Base-by-base conservation (phyloP, 768 basidiomycete genomes). In the Boletus tomentosulus region DNA sequence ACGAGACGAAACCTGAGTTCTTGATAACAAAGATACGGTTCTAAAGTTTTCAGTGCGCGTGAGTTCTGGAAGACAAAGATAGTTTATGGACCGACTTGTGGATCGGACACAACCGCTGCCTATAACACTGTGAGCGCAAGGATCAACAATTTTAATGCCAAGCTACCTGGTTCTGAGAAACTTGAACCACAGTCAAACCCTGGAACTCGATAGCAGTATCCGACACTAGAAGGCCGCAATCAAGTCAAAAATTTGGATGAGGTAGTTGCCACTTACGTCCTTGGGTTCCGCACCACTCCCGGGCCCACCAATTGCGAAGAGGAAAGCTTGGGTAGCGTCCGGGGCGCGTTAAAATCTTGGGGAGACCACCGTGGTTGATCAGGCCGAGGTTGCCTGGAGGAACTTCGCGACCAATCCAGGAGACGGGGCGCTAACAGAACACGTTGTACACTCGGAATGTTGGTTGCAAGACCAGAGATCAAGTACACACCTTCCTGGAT, bases 221-320 rank as follows among this genome's bases (percentile, higher is more conserved):
- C 11, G 89, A 89, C 43, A 91, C 87, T 89, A 43, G 34, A 50
- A 27, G 31, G 49, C 52, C 8, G 5, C 8, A 35, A 48, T 59
- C 41, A 33, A 48, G 15, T 27, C 22, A 16, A 6, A 34, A 39
- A 24, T 37, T 45, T 30, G 31, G 37, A 37, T n/a, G n/a, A 43
- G 19, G 16, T 7, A 16, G 46, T 35, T 0, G 25, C 41, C 7
- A 75, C 85, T 60, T 64, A 87, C 87, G 68, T 62, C 87, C 87
- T 63, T 78, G 79, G 3, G 80, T 84, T 16, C 88, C 90, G 50
- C 69, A 65, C 81, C 83, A 92, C n/a, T 74, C 66, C 15, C 90
- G 78, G 4, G 89, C 89, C 87, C 88, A 91, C 89, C 89, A 91
- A 57, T 91, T 91, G 3, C 87, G 76, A 46, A 89, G 73, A 11